These are phyloP conservation scores for Botryococcus braunii DNA, from an alignment of 163 green algal genomes.

Conservation along the genomic window DNA sequence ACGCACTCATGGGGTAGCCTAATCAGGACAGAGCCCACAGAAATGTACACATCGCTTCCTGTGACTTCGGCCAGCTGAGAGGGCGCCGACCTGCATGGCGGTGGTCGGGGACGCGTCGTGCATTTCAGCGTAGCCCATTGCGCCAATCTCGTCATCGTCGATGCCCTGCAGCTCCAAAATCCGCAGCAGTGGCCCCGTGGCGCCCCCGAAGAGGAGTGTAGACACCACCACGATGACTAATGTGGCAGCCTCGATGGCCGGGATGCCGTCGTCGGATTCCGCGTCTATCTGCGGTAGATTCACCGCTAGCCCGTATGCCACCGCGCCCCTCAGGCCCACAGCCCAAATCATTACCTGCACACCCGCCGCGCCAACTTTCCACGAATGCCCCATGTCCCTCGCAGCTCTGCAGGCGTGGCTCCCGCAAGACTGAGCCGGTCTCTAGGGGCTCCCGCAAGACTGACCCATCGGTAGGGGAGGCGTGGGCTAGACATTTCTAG, in stretches of 20 bases:
- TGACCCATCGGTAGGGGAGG: too few relatives aligned
- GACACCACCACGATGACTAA: conserved; percentile 62
- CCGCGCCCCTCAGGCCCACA: conserved; percentile 57
- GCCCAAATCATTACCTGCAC: conserved; percentile 50
- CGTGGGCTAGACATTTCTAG: too few relatives aligned
- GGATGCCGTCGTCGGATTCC: conserved; percentile 34
- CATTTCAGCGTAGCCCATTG: conserved; percentile 17
- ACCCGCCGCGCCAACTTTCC: too few relatives aligned
- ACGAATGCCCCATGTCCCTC: too few relatives aligned
- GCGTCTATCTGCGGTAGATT: conserved; percentile 44
- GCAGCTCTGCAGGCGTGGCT: too few relatives aligned
- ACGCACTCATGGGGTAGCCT: neutral
- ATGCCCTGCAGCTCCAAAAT: conserved; percentile 31
- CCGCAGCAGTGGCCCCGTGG: conserved; percentile 46
- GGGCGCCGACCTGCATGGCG: conserved; percentile 3
- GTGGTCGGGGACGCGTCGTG: conserved; percentile 8
- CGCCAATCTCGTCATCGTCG: conserved; percentile 28
- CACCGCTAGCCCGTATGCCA: conserved; percentile 62
- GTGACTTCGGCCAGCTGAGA: neutral
- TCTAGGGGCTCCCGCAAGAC: too few relatives aligned
- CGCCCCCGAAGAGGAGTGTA: conserved; percentile 55
- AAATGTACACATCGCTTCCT: neutral
- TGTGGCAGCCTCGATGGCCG: conserved; percentile 58
- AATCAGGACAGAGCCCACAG: neutral
- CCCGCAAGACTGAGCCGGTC: too few relatives aligned